phyloP scores from a whole-genome alignment of 2,329 filamentous ascomycete genomes.

The Ramichloridium luteum region DNA sequence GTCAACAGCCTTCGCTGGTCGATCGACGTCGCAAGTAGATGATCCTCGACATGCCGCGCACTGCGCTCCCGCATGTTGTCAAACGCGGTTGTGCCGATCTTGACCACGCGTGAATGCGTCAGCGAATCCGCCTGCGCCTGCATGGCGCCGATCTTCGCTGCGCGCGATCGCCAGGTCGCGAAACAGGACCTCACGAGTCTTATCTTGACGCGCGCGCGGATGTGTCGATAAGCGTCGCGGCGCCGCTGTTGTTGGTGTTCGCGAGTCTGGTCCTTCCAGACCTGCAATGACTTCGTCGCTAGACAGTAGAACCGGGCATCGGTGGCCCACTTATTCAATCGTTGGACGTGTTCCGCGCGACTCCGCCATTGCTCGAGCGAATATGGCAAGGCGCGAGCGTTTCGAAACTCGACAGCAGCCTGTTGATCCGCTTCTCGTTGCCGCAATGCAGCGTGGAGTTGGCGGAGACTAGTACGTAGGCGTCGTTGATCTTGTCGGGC shows the following conservation, averaged over 20 bases:
- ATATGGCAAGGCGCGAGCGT: conserved; percentile 28
- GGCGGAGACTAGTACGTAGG: conserved; percentile 18
- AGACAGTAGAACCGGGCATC: conserved; percentile 46
- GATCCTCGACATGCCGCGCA: conserved; percentile 11
- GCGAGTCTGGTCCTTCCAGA: conserved; percentile 39
- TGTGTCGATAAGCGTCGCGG: conserved; percentile 42
- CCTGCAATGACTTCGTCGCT: conserved; percentile 37
- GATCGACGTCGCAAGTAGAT: conserved; percentile 23
- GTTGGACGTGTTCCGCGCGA: conserved; percentile 30
- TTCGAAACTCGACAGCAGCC: conserved; percentile 31
- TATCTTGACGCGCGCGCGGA: conserved; percentile 43
- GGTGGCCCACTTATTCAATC: conserved; percentile 41
- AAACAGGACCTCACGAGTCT: conserved; percentile 38
- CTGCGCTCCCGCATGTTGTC: conserved; percentile 26
- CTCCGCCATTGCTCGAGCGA: conserved; percentile 26
- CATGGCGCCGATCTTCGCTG: conserved; percentile 24
- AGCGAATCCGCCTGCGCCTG: conserved; percentile 29
- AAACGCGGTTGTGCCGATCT: conserved; percentile 22
- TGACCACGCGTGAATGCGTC: conserved; percentile 25
- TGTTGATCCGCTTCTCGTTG: conserved; percentile 24
- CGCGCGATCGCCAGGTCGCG: conserved; percentile 26
- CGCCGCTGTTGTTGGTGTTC: conserved; percentile 41
- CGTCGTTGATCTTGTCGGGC: conserved; percentile 18
- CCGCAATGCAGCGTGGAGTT: conserved; percentile 20
- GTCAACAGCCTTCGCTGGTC: conserved; percentile 21